phyloP scores from a whole-genome alignment of 169 alveolate genomes.

The Cryptosporidium andersoni region DNA sequence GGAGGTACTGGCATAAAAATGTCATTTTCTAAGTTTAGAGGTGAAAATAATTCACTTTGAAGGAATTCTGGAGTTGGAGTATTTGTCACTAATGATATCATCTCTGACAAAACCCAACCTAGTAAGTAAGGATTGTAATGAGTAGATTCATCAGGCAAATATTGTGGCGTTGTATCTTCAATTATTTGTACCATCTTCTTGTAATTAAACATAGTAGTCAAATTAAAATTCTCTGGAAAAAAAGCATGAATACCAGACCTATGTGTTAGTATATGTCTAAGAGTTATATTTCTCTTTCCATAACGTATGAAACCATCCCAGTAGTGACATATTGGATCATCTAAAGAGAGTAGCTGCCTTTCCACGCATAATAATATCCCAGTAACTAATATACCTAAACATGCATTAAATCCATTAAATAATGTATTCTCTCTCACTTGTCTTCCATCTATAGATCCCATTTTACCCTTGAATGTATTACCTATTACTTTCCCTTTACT shows the following conservation, averaged over 20 bases:
- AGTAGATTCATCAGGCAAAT: constrained; percentile 1
- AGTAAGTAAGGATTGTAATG: constrained; percentile 36
- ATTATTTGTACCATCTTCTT: constrained; percentile 71
- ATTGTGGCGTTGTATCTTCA: constrained; percentile 71
- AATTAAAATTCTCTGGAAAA: constrained; percentile 74
- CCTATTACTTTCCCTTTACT: constrained; percentile 71
- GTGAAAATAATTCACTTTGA: constrained; percentile 9
- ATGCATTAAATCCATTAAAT: constrained; percentile 30
- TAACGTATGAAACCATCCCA: constrained; percentile 79
- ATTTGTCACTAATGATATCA: constrained; percentile 41
- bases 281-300: constrained; percentile 74
- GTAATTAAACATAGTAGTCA: constrained; percentile 70
- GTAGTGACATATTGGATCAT: constrained; percentile 75
- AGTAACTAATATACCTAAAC: constrained; percentile 73
- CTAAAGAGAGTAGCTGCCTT: constrained; percentile 70
- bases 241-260: constrained; percentile 74
- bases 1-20: constrained; percentile 1
- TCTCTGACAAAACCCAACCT: constrained; percentile 54
- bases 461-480: constrained; percentile 73
- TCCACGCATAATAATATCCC: constrained; percentile 76
- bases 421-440: constrained; percentile 12
- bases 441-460: constrained; percentile 69
- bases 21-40: constrained; percentile 21
- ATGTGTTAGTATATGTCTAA: constrained; percentile 73
- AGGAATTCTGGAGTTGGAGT: constrained; percentile 38